Conservation (phyloP, 2,329 filamentous ascomycete genomes). For the Aspergillus intermedius region DNA sequence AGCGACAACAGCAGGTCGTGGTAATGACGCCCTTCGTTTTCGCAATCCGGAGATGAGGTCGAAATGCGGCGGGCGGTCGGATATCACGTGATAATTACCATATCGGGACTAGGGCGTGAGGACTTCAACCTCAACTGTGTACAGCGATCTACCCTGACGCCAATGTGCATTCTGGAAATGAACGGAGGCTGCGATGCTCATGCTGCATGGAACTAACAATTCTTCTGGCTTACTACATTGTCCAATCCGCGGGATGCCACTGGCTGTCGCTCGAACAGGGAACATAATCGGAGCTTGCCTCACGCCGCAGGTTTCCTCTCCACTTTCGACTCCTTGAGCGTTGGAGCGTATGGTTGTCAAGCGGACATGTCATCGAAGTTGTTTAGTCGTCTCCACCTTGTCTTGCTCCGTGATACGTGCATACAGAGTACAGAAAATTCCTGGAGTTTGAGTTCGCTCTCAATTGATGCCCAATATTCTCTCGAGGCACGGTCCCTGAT, state of each 20-base stretch:
- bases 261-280: too few relatives aligned
- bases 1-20: slow-evolving; percentile 4
- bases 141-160: too few relatives aligned
- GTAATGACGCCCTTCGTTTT: neutral
- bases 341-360: neutral
- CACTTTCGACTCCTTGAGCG: neutral
- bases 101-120: neutral
- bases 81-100: neutral
- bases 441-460: neutral
- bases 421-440: too few relatives aligned
- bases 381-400: neutral
- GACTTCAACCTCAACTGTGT: neutral
- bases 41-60: neutral
- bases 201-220: neutral
- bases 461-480: neutral
- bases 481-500: neutral
- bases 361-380: neutral
- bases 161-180: neutral
- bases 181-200: neutral
- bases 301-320: neutral
- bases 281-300: neutral
- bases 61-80: neutral
- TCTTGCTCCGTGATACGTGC: neutral
- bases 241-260: too few relatives aligned
- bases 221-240: neutral